phyloP scores from a whole-genome alignment of 441 rosid species.

The Pelargonium fulgidum region DNA sequence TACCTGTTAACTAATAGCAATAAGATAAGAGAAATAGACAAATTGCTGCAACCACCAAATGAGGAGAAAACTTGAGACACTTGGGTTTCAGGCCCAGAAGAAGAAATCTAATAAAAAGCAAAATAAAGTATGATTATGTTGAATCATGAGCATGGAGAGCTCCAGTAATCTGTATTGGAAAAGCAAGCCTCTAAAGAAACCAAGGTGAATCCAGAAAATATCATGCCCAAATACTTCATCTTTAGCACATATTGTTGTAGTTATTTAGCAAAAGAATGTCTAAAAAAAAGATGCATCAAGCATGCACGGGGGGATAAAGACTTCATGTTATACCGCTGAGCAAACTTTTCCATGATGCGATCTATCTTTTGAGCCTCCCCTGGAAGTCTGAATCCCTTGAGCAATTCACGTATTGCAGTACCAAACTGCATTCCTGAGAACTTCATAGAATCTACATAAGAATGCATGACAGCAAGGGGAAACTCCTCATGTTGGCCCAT shows the following conservation, averaged over 20 bases:
- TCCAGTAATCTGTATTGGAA: background rate
- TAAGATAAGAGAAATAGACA: background rate
- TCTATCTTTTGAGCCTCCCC: slow-evolving; percentile 99
- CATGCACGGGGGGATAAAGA: background rate
- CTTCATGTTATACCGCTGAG: slow-evolving; percentile 70
- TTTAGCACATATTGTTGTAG: background rate
- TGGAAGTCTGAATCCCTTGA: slow-evolving; percentile 96
- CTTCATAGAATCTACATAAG: slow-evolving; percentile 85
- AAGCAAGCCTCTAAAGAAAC: background rate
- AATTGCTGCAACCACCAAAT: background rate
- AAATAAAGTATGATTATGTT: background rate
- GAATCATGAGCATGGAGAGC: slow-evolving; percentile 1
- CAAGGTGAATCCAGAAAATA: background rate
- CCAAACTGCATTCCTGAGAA: slow-evolving; percentile 94
- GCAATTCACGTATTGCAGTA: slow-evolving; percentile 84
- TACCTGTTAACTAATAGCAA: background rate
- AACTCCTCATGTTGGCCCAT: slow-evolving; percentile 97
- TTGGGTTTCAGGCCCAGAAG: background rate
- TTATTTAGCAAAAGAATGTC: background rate
- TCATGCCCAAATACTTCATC: background rate
- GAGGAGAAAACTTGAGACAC: background rate
- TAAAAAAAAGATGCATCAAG: background rate
- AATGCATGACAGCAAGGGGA: slow-evolving; percentile 99
- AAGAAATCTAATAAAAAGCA: background rate
- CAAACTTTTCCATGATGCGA: slow-evolving; percentile 98